Base-by-base conservation (phyloP, 306 rosid genomes). In the Amphicarpaea edgeworthii region DNA sequence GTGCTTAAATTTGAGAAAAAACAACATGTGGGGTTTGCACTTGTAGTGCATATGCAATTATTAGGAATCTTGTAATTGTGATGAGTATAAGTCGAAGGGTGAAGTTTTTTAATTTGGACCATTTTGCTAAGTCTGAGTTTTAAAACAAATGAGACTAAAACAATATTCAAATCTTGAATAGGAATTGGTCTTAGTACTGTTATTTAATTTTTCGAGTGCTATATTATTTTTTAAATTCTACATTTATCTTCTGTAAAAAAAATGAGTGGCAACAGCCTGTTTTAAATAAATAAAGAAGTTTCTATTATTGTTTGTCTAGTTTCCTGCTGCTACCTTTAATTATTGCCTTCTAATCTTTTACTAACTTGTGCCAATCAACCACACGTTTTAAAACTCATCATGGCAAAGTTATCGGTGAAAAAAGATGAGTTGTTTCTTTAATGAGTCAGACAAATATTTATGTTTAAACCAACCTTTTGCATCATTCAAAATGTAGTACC, bases 21-120 rank as follows among this genome's bases (percentile, higher is more conserved):
- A n/a, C n/a, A 59, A 59, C 81, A 62, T 79, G 83, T 79, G 74
- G 82, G 84, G 79, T 71, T 75, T 76, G 55, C 24, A 30, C 54
- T 76, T 5, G 64, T 8, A 26, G 75, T 83, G 61, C 58, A 69
- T 55, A 58, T 32, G 81, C 79, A 82, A 88, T 84, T 43, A 83
- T 77, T 81, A 62, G 64, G 43, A 64, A 74, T 37, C 57, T 81
- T 55, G 81, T 59, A 69, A 54, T 68, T 55, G 83, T 85, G 57
- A n/a, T 75, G 61, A 57, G 59, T 62, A 17, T 67, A 63, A 37
- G 47, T 10, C 26, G 7, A 21, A 75, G 24, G 47, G 41, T 21
- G 10, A 66, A 41, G 50, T 50, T 68, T 51, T n/a, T n/a, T n/a
- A 16, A 51, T 51, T 51, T 45, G 75, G 59, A 45, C 68, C 51